Evolutionary conservation across 1,139 yeast genomes (phyloP).

Genomic region (Protomyces gravidus): DNA sequence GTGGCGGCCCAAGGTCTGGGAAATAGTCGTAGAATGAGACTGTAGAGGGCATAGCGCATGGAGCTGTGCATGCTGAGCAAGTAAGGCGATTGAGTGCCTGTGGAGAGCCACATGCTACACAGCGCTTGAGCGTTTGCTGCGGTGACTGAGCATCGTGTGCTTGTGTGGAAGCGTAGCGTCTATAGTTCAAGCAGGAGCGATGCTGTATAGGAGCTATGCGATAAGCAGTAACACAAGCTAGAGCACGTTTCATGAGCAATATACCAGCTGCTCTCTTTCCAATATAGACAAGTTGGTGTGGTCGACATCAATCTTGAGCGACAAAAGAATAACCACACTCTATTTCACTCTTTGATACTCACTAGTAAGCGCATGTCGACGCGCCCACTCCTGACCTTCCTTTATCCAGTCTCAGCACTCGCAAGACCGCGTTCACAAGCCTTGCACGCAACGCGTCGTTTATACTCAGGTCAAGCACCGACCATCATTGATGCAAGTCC

Average conservation of each 20-base stretch:
- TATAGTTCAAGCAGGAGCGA: not conserved
- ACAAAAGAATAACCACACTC: no score
- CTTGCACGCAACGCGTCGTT: not conserved
- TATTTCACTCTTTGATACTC: no score
- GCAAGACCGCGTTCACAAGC: not conserved
- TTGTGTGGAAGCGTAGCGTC: not conserved
- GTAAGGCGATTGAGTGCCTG: not conserved
- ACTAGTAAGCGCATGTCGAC: not conserved
- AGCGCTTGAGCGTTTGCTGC: not conserved
- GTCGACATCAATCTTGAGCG: no score
- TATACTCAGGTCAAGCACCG: not conserved
- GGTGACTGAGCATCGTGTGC: not conserved
- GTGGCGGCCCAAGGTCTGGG: constrained; percentile 49
- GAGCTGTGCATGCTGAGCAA: constrained; percentile 11
- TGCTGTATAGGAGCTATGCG: no score
- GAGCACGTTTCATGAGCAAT: no score
- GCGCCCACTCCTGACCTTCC: not conserved
- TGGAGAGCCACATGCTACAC: not conserved
- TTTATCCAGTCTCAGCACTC: not conserved
- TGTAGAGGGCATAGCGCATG: constrained; percentile 17
- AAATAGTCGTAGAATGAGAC: constrained; percentile 19
- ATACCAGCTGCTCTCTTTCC: no score
- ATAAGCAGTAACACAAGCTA: no score
- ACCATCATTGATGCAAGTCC: not conserved
- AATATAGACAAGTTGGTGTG: no score